phyloP scores from a whole-genome alignment of 1,284 basidiomycete genomes.

The Tremellales sp. region DNA sequence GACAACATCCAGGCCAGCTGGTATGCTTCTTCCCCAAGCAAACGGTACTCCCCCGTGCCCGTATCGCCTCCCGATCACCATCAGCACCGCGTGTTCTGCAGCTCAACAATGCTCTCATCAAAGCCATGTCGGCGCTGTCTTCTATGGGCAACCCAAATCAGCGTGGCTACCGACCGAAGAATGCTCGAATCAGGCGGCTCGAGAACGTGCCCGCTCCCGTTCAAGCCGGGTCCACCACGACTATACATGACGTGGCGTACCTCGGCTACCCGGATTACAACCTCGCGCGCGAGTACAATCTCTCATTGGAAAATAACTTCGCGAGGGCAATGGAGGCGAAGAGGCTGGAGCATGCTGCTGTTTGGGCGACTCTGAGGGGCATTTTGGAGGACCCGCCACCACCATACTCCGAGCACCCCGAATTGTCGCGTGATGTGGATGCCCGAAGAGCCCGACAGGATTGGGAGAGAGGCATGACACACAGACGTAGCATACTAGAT shows the following conservation, averaged over 20 bases:
- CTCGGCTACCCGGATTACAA: slow-evolving; percentile 58
- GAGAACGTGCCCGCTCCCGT: slow-evolving; percentile 21
- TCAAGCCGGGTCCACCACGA: slow-evolving; percentile 53
- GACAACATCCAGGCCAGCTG: slow-evolving; percentile 64
- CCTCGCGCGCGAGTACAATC: slow-evolving; percentile 61
- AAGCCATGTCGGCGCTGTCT: slow-evolving; percentile 40
- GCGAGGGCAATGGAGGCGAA: slow-evolving; percentile 58
- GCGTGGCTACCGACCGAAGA: slow-evolving; percentile 17
- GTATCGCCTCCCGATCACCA: slow-evolving; percentile 38
- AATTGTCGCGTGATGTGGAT: slow-evolving; percentile 8
- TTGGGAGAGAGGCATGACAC: slow-evolving; percentile 38
- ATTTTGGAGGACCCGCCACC: slow-evolving; percentile 48
- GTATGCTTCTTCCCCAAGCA: slow-evolving; percentile 73
- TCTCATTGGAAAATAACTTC: slow-evolving; percentile 56
- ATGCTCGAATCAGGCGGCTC: slow-evolving; percentile 17
- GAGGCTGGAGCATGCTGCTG: slow-evolving; percentile 65
- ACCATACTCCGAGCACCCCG: slow-evolving; percentile 21
- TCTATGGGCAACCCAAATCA: slow-evolving; percentile 35
- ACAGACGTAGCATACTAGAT: slow-evolving; percentile 35
- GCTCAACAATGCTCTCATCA: slow-evolving; percentile 24
- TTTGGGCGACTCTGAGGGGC: slow-evolving; percentile 62
- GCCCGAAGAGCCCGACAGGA: slow-evolving; percentile 19
- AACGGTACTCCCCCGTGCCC: slow-evolving; percentile 34
- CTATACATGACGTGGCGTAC: slow-evolving; percentile 59
- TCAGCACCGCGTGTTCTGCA: slow-evolving; percentile 25